These are phyloP conservation scores for Dalechampia spathulata DNA, from an alignment of 441 rosid species.

Conservation along the genomic window DNA sequence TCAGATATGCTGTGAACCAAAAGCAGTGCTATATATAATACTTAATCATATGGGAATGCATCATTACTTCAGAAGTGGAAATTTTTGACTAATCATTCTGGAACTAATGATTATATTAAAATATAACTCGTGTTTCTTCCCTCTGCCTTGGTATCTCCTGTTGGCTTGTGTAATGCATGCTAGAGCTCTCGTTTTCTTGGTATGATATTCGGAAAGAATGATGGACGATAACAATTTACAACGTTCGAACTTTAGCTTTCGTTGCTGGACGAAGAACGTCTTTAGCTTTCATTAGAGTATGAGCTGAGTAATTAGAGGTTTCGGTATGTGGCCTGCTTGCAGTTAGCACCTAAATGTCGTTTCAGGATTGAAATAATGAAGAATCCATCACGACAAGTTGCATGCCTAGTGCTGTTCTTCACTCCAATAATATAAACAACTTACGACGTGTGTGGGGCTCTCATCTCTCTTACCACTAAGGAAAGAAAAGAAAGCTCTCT, in stretches of 20 bases:
- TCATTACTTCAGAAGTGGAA: no score
- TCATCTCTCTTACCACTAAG: conserved; percentile 20
- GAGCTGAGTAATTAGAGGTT: no score
- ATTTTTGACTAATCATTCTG: no score
- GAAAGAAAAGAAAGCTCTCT: conserved; percentile 12
- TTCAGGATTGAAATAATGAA: not conserved
- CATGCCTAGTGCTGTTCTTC: conserved; percentile 22
- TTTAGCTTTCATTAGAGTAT: no score
- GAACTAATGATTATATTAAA: not conserved
- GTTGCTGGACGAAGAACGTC: no score
- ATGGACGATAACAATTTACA: no score
- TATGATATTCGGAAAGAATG: no score
- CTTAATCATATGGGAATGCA: no score
- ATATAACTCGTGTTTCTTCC: no score
- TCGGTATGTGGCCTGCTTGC: not conserved
- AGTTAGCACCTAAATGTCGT: conserved; percentile 6
- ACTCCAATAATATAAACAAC: conserved; percentile 14
- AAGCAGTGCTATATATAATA: no score
- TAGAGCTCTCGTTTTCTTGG: no score
- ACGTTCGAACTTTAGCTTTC: no score
- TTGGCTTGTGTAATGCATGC: conserved; percentile 10
- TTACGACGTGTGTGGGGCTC: conserved; percentile 20
- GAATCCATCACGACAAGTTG: not conserved
- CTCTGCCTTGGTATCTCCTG: not conserved
- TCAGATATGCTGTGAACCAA: not conserved